Base-by-base conservation (phyloP, 129 eudicot genomes). In the Gnaphalium uliginosum region DNA sequence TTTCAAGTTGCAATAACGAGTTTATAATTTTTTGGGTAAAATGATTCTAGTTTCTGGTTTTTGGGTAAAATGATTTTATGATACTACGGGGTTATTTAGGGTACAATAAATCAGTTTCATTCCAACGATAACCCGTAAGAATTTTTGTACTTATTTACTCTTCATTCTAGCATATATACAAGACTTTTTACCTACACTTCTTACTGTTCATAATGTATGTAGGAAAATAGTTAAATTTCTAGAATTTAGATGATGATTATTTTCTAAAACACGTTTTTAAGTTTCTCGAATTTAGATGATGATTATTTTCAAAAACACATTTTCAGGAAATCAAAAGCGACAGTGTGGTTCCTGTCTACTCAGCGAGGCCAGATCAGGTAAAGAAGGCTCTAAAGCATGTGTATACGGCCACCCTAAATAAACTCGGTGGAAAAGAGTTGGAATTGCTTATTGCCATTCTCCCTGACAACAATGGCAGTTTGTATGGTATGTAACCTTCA, bases 391-490 rank as follows among this genome's bases (percentile, higher is more conserved):
- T 90, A 19, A 87, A 82, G 39, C 71, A 88, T 57, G 86, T 83
- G 8, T 87, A 57, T 64, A 83, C 78, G 59, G 72, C 86, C 15
- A 81, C 90, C n/a, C 64, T 83, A 56, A 83, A 76, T 54, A 85
- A 79, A 75, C 88, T 79, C 19, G 88, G 82, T 15, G 92, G 88
- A 33, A 83, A 83, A 82, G 96, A 87, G 78, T 27, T 90, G 75
- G 96, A 90, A 70, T 74, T 90, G 73, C 88, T 90, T 69, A 83
- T 90, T 50, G 92, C 92, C 72, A 85, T 90, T 48, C 90, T 89
- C 4, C 96, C 96, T 0, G 96, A 89, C 86, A 89, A 81, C 75
- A 89, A 89, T 57, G 96, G 96, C 60, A 81, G 92, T 68, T 54
- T 90, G 48, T 90, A 90, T 37, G 96, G 96, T 90, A 83, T 32